Evolutionary conservation across 495 filamentous ascomycete species (phyloP), one percentile per base, ranked within the genome.

Genomic region (Hypoxylon lienhwacheense): DNA sequence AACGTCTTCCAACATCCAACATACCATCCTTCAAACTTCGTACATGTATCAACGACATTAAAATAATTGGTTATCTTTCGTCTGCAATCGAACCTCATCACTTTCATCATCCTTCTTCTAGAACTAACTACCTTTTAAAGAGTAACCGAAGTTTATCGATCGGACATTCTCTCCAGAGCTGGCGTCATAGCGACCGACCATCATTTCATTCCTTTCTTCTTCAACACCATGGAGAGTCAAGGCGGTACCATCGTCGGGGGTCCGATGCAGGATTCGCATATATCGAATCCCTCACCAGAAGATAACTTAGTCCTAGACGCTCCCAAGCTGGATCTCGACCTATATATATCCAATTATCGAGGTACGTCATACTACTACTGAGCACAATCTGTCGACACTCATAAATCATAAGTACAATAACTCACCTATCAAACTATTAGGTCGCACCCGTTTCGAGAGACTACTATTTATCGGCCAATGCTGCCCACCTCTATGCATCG

Each of bases 311-410:
- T 31, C n/a, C n/a, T 54, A 91, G 90, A 91, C 36, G 66, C 82
- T 7, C 93, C 93, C 0, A 96, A 95, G 62, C 86, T 97, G 48
- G 93, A 98, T 65, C 81, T 98, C 4, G 93, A 97, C 25, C 82
- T 86, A 17, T 97, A 97, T 68, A 89, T 96, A 31, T 77, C 86
- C 24, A 95, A 96, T 60, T 98, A 98, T 68, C 81, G 76, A 66
- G 92, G 92, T 93, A 6, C 3, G 37, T 21, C 5, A n/a, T 8
- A 21, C 14, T 6, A 7, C 20, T 41, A 21, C 6, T 7, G 7
- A 20, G 6, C 37, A 22, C 25, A 25, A 10, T 7, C 46, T 2
- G 19, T 24, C 1, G 17, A n/a, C n/a, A 1, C 12, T 29, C 6
- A 19, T 4, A n/a, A 43, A 29, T 7, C 26, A 59, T 62, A 48